Conservation (phyloP, 2,329 filamentous ascomycete genomes). For the Verticillium nubilum region DNA sequence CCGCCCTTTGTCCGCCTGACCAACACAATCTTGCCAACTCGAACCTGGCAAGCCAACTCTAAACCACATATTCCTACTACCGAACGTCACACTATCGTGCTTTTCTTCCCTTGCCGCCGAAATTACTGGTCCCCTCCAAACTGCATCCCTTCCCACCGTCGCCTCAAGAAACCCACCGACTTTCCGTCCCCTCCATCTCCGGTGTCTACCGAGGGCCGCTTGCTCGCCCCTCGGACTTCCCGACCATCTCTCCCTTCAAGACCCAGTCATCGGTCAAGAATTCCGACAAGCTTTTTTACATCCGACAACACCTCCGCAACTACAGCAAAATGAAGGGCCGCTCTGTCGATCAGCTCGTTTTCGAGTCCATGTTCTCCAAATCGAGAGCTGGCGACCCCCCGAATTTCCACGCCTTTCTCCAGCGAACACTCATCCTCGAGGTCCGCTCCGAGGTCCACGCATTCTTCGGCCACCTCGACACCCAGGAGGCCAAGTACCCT, state of each 20-base stretch:
- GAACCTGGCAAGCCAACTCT: background rate
- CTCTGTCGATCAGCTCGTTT: slow-evolving; percentile 66
- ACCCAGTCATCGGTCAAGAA: background rate
- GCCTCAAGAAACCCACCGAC: background rate
- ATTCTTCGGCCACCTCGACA: slow-evolving; percentile 76
- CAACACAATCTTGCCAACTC: background rate
- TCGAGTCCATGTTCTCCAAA: slow-evolving; percentile 67
- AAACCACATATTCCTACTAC: background rate
- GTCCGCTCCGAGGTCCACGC: slow-evolving; percentile 73
- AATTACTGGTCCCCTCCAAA: background rate
- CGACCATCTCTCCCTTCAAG: background rate
- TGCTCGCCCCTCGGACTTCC: background rate
- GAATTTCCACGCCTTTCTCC: slow-evolving; percentile 65
- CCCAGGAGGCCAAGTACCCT: slow-evolving; percentile 74
- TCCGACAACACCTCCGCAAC: background rate
- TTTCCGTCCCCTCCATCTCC: background rate
- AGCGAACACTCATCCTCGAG: slow-evolving; percentile 67
- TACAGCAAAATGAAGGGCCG: slow-evolving; percentile 61
- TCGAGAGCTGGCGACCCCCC: slow-evolving; percentile 63
- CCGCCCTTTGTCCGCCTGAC: background rate
- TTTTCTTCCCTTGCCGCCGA: background rate
- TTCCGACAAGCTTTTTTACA: background rate
- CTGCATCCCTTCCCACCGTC: background rate
- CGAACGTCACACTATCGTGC: background rate
- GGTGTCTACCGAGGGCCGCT: background rate